These are phyloP conservation scores for Limtongozyma cylindracea DNA, from an alignment of 805 yeast species.

Conservation along the genomic window DNA sequence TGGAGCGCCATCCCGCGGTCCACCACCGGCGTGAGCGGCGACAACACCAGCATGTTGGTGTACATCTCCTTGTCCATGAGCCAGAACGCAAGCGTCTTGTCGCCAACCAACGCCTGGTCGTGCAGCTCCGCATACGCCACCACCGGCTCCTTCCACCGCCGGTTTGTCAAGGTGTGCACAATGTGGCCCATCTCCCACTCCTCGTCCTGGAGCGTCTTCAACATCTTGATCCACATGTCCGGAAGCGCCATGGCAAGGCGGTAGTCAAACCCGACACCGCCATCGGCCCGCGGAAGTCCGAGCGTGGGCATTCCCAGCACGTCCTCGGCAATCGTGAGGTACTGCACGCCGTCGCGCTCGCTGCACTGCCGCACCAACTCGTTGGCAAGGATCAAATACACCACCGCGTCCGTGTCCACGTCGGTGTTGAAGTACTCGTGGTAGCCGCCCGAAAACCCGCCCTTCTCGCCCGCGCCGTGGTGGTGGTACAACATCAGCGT, in stretches of 20 bases:
- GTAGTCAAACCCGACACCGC: constrained; percentile 90
- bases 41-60: constrained; percentile 68
- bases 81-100: constrained; percentile 93
- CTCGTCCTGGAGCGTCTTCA: constrained; percentile 67
- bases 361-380: constrained; percentile 34
- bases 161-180: constrained; percentile 59
- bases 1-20: constrained; percentile 85
- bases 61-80: constrained; percentile 97
- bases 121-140: constrained; percentile 88
- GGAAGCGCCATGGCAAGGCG: constrained; percentile 93
- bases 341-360: constrained; percentile 11
- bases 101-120: constrained; percentile 95
- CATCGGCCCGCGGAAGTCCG: constrained; percentile 44
- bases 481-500: constrained; percentile 81
- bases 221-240: constrained; percentile 93
- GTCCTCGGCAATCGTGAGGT: constrained; percentile 81
- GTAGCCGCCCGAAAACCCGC: constrained; percentile 79
- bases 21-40: constrained; percentile 50
- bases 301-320: constrained; percentile 95
- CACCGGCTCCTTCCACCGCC: constrained; percentile 73
- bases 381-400: constrained; percentile 82
- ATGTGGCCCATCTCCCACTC: constrained; percentile 79
- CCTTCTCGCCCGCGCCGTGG: constrained; percentile 85
- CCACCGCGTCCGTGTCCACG: constrained; percentile 73
- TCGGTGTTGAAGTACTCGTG: constrained; percentile 67